These are phyloP conservation scores for Vaccinium myrtillus DNA, from an alignment of 148 eudicot genomes.

Conservation along the genomic window DNA sequence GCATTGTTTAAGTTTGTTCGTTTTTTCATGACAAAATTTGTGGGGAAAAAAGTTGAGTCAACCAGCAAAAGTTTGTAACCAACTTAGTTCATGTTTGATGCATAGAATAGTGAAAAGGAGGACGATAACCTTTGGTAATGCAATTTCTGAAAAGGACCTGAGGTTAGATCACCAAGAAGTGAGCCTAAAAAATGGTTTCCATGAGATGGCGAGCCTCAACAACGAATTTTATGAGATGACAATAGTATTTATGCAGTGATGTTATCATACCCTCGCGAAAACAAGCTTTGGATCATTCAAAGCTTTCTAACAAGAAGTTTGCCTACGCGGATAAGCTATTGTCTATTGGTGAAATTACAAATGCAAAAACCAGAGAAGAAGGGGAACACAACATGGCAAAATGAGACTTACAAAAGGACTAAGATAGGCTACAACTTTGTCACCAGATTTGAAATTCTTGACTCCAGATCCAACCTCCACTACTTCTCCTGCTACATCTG, in stretches of 20 bases:
- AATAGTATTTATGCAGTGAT: not conserved
- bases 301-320: not conserved
- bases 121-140: not conserved
- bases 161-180: not conserved
- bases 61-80: not conserved
- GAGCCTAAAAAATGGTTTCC: not conserved
- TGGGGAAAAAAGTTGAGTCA: not conserved
- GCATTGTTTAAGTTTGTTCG: not conserved
- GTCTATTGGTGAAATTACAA: not conserved
- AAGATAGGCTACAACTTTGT: conserved; percentile 64
- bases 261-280: not conserved
- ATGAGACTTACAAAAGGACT: conserved; percentile 37
- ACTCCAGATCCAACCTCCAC: conserved; percentile 65
- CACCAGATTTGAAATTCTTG: conserved; percentile 61
- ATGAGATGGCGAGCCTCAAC: not conserved
- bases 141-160: not conserved
- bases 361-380: not conserved
- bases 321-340: not conserved
- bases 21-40: not conserved
- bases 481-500: conserved; percentile 84
- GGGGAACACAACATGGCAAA: not conserved
- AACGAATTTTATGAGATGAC: not conserved
- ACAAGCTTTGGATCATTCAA: not conserved
- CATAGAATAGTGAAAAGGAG: not conserved
- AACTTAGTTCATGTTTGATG: not conserved